Evolutionary conservation across 805 yeast genomes (phyloP).

Genomic region (Candida boidinii): DNA sequence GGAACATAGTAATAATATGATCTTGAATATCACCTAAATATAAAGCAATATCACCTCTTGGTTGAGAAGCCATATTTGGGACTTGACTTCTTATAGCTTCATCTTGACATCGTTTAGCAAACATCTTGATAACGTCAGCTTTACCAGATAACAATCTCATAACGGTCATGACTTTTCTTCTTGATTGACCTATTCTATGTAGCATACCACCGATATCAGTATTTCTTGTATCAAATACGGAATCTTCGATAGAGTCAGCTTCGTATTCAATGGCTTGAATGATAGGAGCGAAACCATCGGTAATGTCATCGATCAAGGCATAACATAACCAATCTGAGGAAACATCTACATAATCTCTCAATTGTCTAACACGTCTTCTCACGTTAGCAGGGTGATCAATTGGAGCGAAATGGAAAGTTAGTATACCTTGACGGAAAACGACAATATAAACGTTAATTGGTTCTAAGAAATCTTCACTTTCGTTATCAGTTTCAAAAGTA

Average conservation of each 20-base stretch:
- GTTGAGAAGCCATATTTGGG: conserved; percentile 35
- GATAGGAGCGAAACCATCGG: conserved; percentile 79
- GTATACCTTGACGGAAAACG: conserved; percentile 58
- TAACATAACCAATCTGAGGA: conserved; percentile 79
- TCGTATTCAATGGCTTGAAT: conserved; percentile 71
- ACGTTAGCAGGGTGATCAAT: conserved; percentile 66
- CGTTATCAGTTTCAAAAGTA: conserved; percentile 82
- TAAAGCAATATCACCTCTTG: conserved; percentile 85
- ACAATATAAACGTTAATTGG: conserved; percentile 72
- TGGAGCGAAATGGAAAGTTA: conserved; percentile 66
- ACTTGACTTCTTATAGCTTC: conserved; percentile 25
- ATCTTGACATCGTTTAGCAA: conserved; percentile 91
- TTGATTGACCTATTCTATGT: conserved; percentile 76
- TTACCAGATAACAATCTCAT: conserved; percentile 86
- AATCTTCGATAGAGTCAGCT: conserved; percentile 77
- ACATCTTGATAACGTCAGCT: conserved; percentile 94
- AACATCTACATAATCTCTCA: conserved; percentile 70
- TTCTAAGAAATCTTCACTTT: conserved; percentile 75
- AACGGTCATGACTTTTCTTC: conserved; percentile 87
- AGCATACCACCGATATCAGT: conserved; percentile 71
- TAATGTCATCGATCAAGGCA: conserved; percentile 75
- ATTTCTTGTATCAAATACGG: conserved; percentile 74
- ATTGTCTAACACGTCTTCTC: conserved; percentile 72
- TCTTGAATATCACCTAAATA: conserved; percentile 95
- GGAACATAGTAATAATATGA: conserved; percentile 94